Base-by-base conservation (phyloP, 2,329 filamentous ascomycete species). In the Triangularia verruculosa region DNA sequence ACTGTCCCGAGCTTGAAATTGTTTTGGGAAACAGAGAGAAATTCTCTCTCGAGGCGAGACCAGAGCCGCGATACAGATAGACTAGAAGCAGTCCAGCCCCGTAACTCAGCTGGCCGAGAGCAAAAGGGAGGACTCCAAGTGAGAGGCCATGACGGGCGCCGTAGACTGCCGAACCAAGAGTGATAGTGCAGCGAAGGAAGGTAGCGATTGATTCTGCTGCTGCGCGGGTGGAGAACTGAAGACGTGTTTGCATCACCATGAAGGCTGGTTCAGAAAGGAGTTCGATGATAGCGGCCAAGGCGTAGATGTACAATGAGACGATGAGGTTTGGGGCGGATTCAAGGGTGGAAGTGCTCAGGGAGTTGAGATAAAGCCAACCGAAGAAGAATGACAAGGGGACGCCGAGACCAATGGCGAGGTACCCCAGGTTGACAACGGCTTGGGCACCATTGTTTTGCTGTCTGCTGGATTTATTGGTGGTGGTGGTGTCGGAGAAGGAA, bases 251-350 rank as follows among this genome's bases (percentile, higher is more conserved):
- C 67, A 94, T 87, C 32, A 96, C 86, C 1, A 93, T 91, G 75
- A 98, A 99, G 60, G 89, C 90, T 0, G 95, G 95, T 77, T 99
- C 95, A 1, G 90, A 88, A 1, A 92, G 76, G 13, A 99, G 83
- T 77, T 99, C 95, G 3, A 96, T 72, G 61, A 88, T 71, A 32
- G 86, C 80, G 1, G 86, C 83, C 4, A 82, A 4, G 17, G 79
- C 84, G 73, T 88, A 89, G 1, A 88, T 70, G 63, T 79, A 77
- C 13, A 89, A 74, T 0, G 84, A 79, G 3, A 76, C 70, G 27
- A 73, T 72, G 64, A 96, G 86, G 70, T 88, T 89, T 0, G 90
- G 87, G 1, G 88, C 89, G 32, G 83, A 78, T 15, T 83, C 76
- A 3, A 83, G 75, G 1, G 82, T 80, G 1, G 78, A 76, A 1